Evolutionary conservation across 2,329 filamentous ascomycete genomes (phyloP).

Genomic region (Aspergillus caelatus): DNA sequence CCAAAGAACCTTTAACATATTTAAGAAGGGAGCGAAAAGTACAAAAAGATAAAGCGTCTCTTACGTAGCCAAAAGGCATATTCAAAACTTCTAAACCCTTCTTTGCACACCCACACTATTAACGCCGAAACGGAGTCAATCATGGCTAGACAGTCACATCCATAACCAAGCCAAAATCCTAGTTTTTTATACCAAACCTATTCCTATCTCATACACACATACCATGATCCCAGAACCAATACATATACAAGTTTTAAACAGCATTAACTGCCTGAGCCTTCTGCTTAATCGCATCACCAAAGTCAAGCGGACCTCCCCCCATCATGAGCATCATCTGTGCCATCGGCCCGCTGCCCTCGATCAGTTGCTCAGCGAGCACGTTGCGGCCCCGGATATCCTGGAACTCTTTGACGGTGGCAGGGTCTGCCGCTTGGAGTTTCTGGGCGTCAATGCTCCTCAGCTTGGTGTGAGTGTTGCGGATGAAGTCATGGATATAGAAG

Average conservation of each 20-base stretch:
- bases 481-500: conserved; percentile 66
- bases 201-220: background rate
- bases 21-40: no score
- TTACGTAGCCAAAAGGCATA: background rate
- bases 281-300: conserved; percentile 30
- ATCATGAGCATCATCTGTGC: conserved; percentile 35
- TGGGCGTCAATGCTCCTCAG: conserved; percentile 27
- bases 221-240: background rate
- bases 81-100: background rate
- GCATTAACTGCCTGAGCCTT: conserved; percentile 23
- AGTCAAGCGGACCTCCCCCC: conserved; percentile 32
- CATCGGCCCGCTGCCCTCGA: conserved; percentile 25
- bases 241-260: background rate
- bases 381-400: conserved; percentile 34
- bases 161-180: background rate
- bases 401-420: conserved; percentile 13
- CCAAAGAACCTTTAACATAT: no score
- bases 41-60: background rate
- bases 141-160: background rate
- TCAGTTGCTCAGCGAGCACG: conserved; percentile 27
- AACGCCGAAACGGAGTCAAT: background rate
- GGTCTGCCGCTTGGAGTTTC: conserved; percentile 29
- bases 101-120: no score
- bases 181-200: background rate
- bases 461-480: conserved; percentile 66